phyloP scores from a whole-genome alignment of 176 grass and related monocot species.

The Avena atlantica region DNA sequence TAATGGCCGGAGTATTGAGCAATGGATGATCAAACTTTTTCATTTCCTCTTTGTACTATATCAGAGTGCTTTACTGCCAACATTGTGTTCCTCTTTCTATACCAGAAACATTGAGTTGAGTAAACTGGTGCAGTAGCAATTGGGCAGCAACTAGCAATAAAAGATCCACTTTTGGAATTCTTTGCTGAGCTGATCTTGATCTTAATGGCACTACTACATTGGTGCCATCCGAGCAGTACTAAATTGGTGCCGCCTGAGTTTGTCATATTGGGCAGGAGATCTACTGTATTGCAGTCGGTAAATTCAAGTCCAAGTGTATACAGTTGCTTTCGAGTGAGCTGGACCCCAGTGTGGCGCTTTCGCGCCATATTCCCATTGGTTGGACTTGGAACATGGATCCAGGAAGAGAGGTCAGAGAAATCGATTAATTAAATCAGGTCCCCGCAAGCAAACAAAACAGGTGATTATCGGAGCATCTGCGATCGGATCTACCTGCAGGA shows the following conservation, averaged over 20 bases:
- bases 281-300: neutral
- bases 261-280: neutral
- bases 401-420: neutral
- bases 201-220: neutral
- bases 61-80: too few species aligned
- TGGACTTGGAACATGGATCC: neutral
- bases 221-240: neutral
- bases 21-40: neutral
- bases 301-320: neutral
- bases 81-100: neutral
- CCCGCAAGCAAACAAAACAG: neutral
- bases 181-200: neutral
- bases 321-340: slow-evolving; percentile 39
- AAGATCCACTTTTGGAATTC: neutral
- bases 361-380: slow-evolving; percentile 35
- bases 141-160: neutral
- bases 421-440: neutral
- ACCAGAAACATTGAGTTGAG: too few species aligned
- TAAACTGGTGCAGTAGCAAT: neutral
- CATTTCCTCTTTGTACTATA: neutral
- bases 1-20: neutral
- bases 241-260: neutral
- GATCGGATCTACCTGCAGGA: neutral
- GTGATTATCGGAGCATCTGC: slow-evolving; percentile 19
- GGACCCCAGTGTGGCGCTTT: slow-evolving; percentile 22